Conservation (phyloP, 2,329 filamentous ascomycete species). For the Aspergillus ibericus region DNA sequence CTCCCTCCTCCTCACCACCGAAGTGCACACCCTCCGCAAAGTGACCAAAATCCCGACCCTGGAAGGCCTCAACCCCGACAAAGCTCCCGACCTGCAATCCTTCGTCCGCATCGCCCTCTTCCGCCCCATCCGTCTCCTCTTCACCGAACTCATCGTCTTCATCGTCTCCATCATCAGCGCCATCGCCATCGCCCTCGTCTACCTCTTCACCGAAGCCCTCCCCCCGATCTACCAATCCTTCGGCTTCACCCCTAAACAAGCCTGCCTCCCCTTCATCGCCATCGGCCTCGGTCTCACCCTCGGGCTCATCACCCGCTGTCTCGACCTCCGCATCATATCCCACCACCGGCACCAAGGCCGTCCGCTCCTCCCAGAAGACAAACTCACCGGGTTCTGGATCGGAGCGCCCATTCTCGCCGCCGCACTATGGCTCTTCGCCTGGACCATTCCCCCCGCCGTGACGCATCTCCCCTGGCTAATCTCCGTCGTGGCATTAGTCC, state of each 20-base stretch:
- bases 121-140: slow-evolving; percentile 45
- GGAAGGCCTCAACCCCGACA: slow-evolving; percentile 41
- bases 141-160: slow-evolving; percentile 51
- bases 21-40: slow-evolving; percentile 33
- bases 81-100: slow-evolving; percentile 36
- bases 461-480: slow-evolving; percentile 38
- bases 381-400: slow-evolving; percentile 49
- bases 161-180: slow-evolving; percentile 46
- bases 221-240: slow-evolving; percentile 38
- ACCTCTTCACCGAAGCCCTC: slow-evolving; percentile 33
- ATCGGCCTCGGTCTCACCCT: slow-evolving; percentile 40
- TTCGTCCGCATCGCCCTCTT: slow-evolving; percentile 44
- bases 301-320: slow-evolving; percentile 43
- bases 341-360: slow-evolving; percentile 21
- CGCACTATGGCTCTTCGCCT: slow-evolving; percentile 50
- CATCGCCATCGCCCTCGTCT: slow-evolving; percentile 49
- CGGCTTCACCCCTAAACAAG: slow-evolving; percentile 29
- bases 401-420: slow-evolving; percentile 46
- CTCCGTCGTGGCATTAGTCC: slow-evolving; percentile 40
- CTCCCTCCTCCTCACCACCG: slow-evolving; percentile 40
- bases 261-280: slow-evolving; percentile 42
- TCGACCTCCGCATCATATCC: slow-evolving; percentile 39
- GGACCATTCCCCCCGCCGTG: slow-evolving; percentile 46
- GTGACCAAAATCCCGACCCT: slow-evolving; percentile 27
- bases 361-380: slow-evolving; percentile 45